Base-by-base conservation (phyloP, 106 monocot species). In the Dioscorea alata region DNA sequence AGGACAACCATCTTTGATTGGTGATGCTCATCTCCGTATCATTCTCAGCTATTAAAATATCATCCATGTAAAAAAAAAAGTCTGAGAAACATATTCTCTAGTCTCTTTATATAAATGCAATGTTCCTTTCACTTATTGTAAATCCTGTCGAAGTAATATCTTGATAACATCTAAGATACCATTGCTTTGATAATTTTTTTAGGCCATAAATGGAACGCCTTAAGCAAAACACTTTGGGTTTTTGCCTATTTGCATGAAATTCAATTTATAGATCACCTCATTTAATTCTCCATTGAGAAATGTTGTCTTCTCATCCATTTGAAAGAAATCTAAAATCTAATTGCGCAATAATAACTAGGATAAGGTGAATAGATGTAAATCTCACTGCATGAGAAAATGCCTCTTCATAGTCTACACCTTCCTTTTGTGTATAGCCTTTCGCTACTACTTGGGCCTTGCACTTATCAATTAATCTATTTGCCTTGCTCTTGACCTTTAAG, bases 351-450 rank as follows among this genome's bases (percentile, higher is more conserved):
- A 68, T 51, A 32, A 28, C 52, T 32, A 53, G n/a, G 17, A 68
- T 68, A 2, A 68, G 4, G 21, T 32, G 68, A 53, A 68, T 52
- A 25, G 68, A 68, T 12, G 34, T 18, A 64, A 64, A 42, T 9
- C 14, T 64, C 15, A 64, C 64, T 10, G 42, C 33, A 5, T 6
- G 18, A 4, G 68, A 68, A 18, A 68, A 68, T 51, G 18, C 54
- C 10, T 54, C 68, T 18, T 68, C 53, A 68, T 68, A 68, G n/a
- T 68, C 51, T 16, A 68, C 22, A 31, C 68, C 53, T 6, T 68
- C 68, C 31, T 0, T 2, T 4, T 68, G 10, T 22, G 68, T 68
- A 18, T 53, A 68, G 17, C 53, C 53, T 16, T 54, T 68, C 13
- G 24, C 51, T 18, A 49, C 49, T 3, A 50, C 20, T 12, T 21